Base-by-base conservation (phyloP, 2,329 filamentous ascomycete species). In the Clarireedia homoeocarpa region DNA sequence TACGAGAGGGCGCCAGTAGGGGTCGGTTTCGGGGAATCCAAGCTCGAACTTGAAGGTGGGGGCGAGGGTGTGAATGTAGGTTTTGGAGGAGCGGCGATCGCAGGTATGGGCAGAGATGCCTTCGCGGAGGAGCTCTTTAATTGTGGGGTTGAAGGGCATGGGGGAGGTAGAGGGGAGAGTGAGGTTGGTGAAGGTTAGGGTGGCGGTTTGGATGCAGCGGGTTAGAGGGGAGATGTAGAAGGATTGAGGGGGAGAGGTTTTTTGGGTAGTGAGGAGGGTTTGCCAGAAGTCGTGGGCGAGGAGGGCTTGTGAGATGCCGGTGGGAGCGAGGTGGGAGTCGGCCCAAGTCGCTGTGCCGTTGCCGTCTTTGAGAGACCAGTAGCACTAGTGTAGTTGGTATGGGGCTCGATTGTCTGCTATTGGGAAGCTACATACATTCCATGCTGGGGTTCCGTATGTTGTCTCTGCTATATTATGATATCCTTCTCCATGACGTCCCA, bases 401-500 rank as follows among this genome's bases (percentile, higher is more conserved):
- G 10, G 6, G 7, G 20, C 20, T 14, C 2, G 7, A 2, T 49
- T 34, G 15, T 15, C 24, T 17, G 12, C 5, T 7, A 20, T 15
- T 39, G n/a, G 26, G 12, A 20, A 42, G 15, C 6, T 30, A 71
- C 79, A 63, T 68, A 81, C 81, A 69, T 88, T 84, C 85, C 85
- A 89, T 2, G 81, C 82, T 3, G 81, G 76, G 0, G 83, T 88
- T 48, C 85, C 84, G 61, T 86, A 88, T 66, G 75, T 84, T 17
- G 75, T 73, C 71, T 88, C 83, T 14, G 84, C 85, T 6, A 75
- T 76, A 61, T 83, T 84, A 61, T 83, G 80, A 62, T 73, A 81
- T 12, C 86, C 86, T 69, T 89, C 79, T 23, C 86, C 86, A 65
- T 89, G 86, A 40, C 86, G 81, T 3, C 81, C 85, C 69, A 88